Evolutionary conservation across 2,329 filamentous ascomycete genomes (phyloP).

Genomic region (Cryoendolithus antarcticus): DNA sequence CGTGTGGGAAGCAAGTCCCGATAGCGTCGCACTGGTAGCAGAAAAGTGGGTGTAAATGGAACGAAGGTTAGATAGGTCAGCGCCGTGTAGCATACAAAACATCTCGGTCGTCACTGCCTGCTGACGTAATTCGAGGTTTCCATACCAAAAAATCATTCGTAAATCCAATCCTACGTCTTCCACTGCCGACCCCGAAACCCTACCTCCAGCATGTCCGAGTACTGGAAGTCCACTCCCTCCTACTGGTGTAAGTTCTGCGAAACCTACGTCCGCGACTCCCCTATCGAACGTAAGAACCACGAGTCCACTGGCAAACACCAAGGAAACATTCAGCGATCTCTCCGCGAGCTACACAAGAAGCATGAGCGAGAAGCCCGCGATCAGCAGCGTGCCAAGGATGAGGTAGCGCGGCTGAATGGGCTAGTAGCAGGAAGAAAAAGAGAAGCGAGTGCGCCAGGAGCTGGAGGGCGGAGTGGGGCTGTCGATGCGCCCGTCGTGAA

Average conservation of each 20-base stretch:
- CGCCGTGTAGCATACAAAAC: too few species aligned
- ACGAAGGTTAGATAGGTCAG: too few species aligned
- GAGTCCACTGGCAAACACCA: slow-evolving; percentile 25
- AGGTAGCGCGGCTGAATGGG: slow-evolving; percentile 76
- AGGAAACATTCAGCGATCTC: slow-evolving; percentile 72
- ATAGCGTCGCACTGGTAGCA: too few species aligned
- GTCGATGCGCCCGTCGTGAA: slow-evolving; percentile 17
- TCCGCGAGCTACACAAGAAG: slow-evolving; percentile 75
- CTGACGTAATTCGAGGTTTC: too few species aligned
- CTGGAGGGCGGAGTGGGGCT: slow-evolving; percentile 9
- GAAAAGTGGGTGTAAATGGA: too few species aligned
- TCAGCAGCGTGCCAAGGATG: slow-evolving; percentile 67
- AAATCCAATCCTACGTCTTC: too few species aligned
- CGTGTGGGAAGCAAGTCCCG: too few species aligned
- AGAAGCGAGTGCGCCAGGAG: slow-evolving; percentile 12
- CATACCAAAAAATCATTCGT: too few species aligned
- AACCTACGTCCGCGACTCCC: slow-evolving; percentile 81
- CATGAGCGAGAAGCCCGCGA: slow-evolving; percentile 73
- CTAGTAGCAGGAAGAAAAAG: slow-evolving; percentile 42
- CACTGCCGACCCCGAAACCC: too few species aligned
- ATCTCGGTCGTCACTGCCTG: too few species aligned
- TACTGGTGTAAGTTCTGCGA: slow-evolving; percentile 99
- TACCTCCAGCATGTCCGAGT: slow-evolving; percentile 63
- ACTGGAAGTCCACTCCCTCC: slow-evolving; percentile 95
- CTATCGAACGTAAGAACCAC: slow-evolving; percentile 58